Base-by-base conservation (phyloP, 768 basidiomycete species). In the Lanmaoa rubissima region DNA sequence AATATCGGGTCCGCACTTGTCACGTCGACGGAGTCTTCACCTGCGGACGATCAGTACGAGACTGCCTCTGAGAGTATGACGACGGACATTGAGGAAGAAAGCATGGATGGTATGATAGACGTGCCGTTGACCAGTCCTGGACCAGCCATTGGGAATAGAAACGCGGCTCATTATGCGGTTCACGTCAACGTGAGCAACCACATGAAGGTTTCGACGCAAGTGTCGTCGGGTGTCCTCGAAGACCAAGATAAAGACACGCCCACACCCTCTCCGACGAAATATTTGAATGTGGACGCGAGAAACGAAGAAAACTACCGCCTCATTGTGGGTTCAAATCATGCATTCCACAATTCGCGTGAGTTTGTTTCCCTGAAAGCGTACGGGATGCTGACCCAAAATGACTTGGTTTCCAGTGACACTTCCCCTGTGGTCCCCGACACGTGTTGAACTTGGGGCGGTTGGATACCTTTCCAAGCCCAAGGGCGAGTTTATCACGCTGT, bases 271-370 rank as follows among this genome's bases (percentile, higher is more conserved):
- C 75, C 76, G 1, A 62, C 58, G 26, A 76, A 81, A 46, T 73
- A 75, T 17, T 57, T 59, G 7, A 65, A 74, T n/a, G 66, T 74
- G 16, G 76, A 81, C 45, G 69, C 75, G 42, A 75, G 75, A 59
- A 79, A 87, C 55, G 91, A 92, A 72, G 74, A 83, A 57, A 76
- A 82, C 56, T 93, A 92, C 67, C 75, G 90, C 32, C 75, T 87
- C 57, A 72, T 87, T 53, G 44, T 50, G 8, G 59, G 51, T 21
- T 71, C 87, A 46, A 79, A 76, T 42, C 91, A 92, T 58, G 76
- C 80, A 26, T 92, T 85, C 71, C 85, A 93, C 67, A 78, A 80
- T 21, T 83, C 85, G 14, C 65, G 89, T 90, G 63, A 61, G 86
- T 73, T 52, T 48, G 49, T 13, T 48, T 36, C 11, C 36, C 45